Base-by-base conservation (phyloP, 768 basidiomycete species). In the Macrocybe gigantea region DNA sequence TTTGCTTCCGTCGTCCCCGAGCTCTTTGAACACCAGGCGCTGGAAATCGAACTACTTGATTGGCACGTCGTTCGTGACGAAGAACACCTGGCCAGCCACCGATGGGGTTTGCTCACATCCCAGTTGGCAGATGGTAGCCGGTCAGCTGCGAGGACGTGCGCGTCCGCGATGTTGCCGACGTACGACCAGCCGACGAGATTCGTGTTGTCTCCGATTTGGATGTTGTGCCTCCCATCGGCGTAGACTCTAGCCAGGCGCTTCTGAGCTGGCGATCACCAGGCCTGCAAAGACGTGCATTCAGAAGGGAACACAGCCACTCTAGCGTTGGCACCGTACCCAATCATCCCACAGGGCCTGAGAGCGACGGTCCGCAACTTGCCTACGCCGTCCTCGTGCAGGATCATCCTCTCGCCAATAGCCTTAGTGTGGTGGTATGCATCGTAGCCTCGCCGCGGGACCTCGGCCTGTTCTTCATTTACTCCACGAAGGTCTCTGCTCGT, bases 51-150 rank as follows among this genome's bases (percentile, higher is more conserved):
- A 82, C 58, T 76, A 75, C 53, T 69, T 69, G 34, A 74, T 55
- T 3, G 78, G 78, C 51, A 76, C 72, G 45, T 74, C 74, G 62
- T 81, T 80, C 38, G 78, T 78, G 60, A 82, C 73, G 65, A 78
- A 79, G 64, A 74, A 82, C 0, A 69, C 69, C 52, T 81, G 67
- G 3, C 80, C 80, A 8, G 78, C 77, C 47, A 80, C 72, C 12
- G 57, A 22, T 22, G 22, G 22, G 22, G 22, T 22, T 22, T 22
- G 22, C 22, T 22, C 22, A 22, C 22, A 22, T 22, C 22, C 7
- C 49, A 12, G 22, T 45, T 41, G 6, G 30, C 35, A 14, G 44
- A 34, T 8, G 13, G 60, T 32, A 53, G 50, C 5, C 39, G 45
- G 29, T 46, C 45, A 12, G 69, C 67, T 6, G 78, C 77, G 44